Evolutionary conservation across 305 asterid genomes (phyloP), one percentile per base, ranked within the genome.

Genomic region (Fraxinus dipetala): DNA sequence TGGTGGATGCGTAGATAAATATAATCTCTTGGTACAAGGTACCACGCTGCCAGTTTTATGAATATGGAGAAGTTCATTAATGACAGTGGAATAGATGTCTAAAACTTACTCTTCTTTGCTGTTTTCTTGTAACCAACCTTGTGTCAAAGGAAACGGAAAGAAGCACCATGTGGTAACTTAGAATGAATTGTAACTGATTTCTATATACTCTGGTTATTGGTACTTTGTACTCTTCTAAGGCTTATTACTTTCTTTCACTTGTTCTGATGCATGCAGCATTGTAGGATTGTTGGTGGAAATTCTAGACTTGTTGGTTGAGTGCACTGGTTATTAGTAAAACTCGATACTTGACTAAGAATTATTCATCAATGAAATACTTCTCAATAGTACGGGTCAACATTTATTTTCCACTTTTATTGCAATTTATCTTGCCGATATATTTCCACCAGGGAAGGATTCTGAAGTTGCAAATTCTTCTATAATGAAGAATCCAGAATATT

Each of bases 381-480:
- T 34, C 80, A 80, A 69, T 78, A 45, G 48, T 59, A 32, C 45
- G 8, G 16, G 14, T 32, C 45, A 32, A 36, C 45, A 72, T 31
- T 16, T 32, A 54, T 30, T 81, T 65, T 51, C 77, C 20, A 24
- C 65, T 72, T 28, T 75, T 51, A 31, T 59, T 63, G 78, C 63
- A 22, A 9, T 45, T 56, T n/a, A 28, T 72, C 77, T 70, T 43
- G 43, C 51, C 36, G 77, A 16, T 69, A 72, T 72, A 82, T 72
- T 85, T 72, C 81, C 80, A 9, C 80, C 90, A 87, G 89, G 87
- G 78, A 84, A 83, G 72, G 40, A 40, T 83, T 79, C 87, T 80
- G 79, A 79, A 75, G 45, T 38, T 82, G 82, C 61, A 13, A 81
- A 83, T 81, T 85, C 84, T 84, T 48, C 85, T 63, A 69, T 6